Base-by-base conservation (phyloP, 2,329 filamentous ascomycete genomes). In the Venturia aucupariae region DNA sequence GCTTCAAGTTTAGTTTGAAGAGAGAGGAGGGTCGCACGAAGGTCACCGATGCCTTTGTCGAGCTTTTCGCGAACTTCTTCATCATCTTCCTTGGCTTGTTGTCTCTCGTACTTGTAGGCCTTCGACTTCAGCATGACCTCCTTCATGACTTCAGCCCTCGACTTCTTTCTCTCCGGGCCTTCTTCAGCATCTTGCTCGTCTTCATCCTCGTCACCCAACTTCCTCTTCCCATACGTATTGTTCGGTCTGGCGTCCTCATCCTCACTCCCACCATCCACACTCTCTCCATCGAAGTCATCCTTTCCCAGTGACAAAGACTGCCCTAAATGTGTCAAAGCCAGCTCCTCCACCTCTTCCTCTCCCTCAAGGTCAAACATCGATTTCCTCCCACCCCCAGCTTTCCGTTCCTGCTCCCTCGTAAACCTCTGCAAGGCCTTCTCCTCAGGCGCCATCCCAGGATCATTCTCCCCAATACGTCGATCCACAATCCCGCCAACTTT, bases 81-180 rank as follows among this genome's bases (percentile, higher is more conserved):
- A 69, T 99, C 94, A 61, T 94, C 91, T 67, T 97, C 94, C 72
- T 96, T 97, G 35, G 86, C 86, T 66, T 90, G 87, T 76, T 99
- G 94, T 48, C 94, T 86, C 77, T 97, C 92, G 72, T 93, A 92
- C 77, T 96, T 97, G 82, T 97, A 84, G 67, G 90, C 82, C 74
- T 99, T 99, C 0, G 93, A 97, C 77, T 99, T 99, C 66, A 92
- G 90, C 69, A 99, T 97, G 67, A 99, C 83, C 75, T 99, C 95
- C 71, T 96, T 89, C 90, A 97, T 97, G 61, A 99, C 90, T 75
- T 99, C 94, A 63, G 94, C 90, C 77, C 97, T 97, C 3, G 88
- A 88, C 79, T 97, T 99, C 76, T 96, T 97, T 66, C 88, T 84
- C 70, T 93, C 89, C 0, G 91, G 92, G 67, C 87, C 79, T 24